phyloP scores from a whole-genome alignment of 2,329 filamentous ascomycete genomes.

The Thermomyces lanuginosus region DNA sequence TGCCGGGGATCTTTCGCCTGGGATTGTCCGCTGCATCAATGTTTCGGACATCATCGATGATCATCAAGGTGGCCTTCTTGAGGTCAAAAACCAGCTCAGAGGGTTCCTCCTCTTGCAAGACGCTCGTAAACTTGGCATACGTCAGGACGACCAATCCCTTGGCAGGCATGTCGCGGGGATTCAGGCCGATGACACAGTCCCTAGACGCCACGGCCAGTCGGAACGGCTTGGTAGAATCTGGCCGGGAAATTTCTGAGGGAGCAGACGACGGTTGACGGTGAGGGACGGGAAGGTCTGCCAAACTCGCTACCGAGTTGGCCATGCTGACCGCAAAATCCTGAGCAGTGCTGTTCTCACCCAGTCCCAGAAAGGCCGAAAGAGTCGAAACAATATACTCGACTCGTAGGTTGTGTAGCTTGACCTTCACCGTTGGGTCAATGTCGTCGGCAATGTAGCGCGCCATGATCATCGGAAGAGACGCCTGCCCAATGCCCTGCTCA shows the following conservation, averaged over 20 bases:
- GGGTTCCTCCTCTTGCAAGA: constrained; percentile 48
- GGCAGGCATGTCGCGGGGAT: constrained; percentile 57
- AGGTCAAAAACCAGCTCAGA: constrained; percentile 51
- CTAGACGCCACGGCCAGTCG: constrained; percentile 46
- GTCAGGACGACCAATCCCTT: constrained; percentile 67
- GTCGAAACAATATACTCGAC: constrained; percentile 82
- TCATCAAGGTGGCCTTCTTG: constrained; percentile 63
- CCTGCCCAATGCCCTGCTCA: constrained; percentile 7
- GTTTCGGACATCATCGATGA: constrained; percentile 57
- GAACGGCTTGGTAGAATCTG: constrained; percentile 37
- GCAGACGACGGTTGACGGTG: constrained; percentile 6
- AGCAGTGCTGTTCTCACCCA: constrained; percentile 49
- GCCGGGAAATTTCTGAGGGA: constrained; percentile 8
- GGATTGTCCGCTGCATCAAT: constrained; percentile 21
- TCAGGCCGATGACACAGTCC: constrained; percentile 71
- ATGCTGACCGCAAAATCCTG: constrained; percentile 62
- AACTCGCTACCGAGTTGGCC: constrained; percentile 61
- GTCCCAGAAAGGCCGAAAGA: constrained; percentile 59
- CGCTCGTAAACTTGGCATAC: constrained; percentile 55
- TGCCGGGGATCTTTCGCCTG: constrained; percentile 12
- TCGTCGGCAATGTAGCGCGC: constrained; percentile 83
- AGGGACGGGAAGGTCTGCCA: constrained; percentile 41
- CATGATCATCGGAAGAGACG: constrained; percentile 52
- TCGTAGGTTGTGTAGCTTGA: constrained; percentile 70
- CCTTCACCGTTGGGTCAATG: constrained; percentile 75